Evolutionary conservation across 495 filamentous ascomycete species (phyloP), one percentile per base, ranked within the genome.

Genomic region (Hypoxylon lenormandii): DNA sequence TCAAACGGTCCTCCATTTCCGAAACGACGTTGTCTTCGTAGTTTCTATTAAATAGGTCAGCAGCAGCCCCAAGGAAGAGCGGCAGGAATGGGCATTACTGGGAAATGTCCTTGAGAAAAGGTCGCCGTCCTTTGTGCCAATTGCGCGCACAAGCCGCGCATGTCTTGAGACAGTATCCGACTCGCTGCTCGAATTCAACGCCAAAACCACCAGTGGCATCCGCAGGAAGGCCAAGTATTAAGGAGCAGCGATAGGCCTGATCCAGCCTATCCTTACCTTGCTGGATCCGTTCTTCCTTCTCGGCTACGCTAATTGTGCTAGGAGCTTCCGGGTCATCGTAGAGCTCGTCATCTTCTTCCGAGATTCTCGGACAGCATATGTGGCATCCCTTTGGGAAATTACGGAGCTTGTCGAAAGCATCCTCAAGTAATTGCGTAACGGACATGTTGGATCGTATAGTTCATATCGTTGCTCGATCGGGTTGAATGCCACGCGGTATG

Each of bases 121-220:
- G 82, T 60, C 84, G 83, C 72, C 89, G 89, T 16, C 85, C 85
- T 47, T 86, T 89, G 78, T 97, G 92, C 79, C 93, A 97, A 40
- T 88, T 86, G 37, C 86, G 86, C 60, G 93, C 88, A 75, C 94
- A 97, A 40, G 86, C 81, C 67, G 96, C 90, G 78, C 94, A 97
- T 36, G 80, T 85, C 23, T 80, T 85, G 37, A 97, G 80, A 49
- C 75, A 79, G 19, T 30, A 40, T 42, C 82, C 78, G 45, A 79
- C 74, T 3, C 77, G 69, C 21, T 86, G 78, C 2, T 78, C 82
- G 45, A 94, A 85, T 74, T 88, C 87, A 43, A 79, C 74, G 50
- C 89, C 83, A 70, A 88, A 82, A 30, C 81, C 77, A 30, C 83
- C 84, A 0, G 89, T 87, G 45, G 87, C 85, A 11, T 89, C 86